Evolutionary conservation across 192 early-diverging fungal species (phyloP).

Genomic region (Jimgerdemannia lactiflua): DNA sequence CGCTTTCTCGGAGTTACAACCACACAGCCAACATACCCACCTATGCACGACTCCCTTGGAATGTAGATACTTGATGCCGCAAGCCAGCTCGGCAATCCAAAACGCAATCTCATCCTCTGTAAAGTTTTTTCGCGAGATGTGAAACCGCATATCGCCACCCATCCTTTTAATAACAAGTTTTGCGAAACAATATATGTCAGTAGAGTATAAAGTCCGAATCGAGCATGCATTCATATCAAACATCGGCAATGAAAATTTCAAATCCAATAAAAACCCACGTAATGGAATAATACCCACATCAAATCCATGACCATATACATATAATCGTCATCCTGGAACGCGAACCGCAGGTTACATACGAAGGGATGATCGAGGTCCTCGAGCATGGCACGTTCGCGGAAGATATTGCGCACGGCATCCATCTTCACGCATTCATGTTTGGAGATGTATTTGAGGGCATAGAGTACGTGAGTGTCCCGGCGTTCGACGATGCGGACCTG

Average conservation of each 20-base stretch:
- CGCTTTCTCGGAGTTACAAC: not conserved
- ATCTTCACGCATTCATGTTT: conserved; percentile 83
- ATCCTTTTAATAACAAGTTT: conserved; percentile 38
- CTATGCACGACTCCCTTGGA: conserved; percentile 80
- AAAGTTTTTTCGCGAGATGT: conserved; percentile 65
- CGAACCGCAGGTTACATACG: conserved; percentile 77
- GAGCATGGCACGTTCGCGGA: conserved; percentile 73
- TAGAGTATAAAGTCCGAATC: not conserved
- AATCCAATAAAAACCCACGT: not conserved
- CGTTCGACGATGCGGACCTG: conserved; percentile 85
- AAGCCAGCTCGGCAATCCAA: conserved; percentile 89
- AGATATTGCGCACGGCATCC: conserved; percentile 80
- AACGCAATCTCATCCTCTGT: conserved; percentile 78
- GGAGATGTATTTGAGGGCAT: conserved; percentile 87
- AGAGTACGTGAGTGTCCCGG: conserved; percentile 61
- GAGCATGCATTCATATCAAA: too few species aligned
- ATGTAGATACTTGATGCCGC: conserved; percentile 82
- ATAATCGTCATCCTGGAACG: conserved; percentile 87
- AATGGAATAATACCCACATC: conserved; percentile 50
- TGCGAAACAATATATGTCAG: conserved; percentile 2
- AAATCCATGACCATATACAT: conserved; percentile 89
- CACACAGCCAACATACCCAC: conserved; percentile 14
- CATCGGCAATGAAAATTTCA: too few species aligned
- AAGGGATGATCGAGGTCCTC: conserved; percentile 74
- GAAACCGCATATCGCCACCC: conserved; percentile 84